Base-by-base conservation (phyloP, 805 yeast genomes). In the Starmerella stellata region DNA sequence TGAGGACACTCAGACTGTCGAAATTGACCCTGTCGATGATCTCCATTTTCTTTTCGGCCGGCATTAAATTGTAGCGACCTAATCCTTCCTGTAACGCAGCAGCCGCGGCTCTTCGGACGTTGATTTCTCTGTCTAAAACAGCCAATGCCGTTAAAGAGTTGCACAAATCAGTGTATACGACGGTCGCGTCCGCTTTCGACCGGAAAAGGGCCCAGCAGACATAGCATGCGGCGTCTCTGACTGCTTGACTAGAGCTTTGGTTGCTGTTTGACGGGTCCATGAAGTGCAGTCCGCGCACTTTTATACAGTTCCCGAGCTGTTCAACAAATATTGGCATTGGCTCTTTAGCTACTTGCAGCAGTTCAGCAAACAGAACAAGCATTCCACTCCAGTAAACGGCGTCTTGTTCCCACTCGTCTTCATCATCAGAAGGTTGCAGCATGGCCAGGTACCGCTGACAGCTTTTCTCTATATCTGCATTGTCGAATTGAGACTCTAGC, bases 41-140 rank as follows among this genome's bases (percentile, higher is more conserved):
- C 14, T 54, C 45, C 13, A 61, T 43, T 3, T 54, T 55, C 4
- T 46, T 37, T 3, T 42, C 45, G 2, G 40, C 37, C 11, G 27
- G 17, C n/a, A 38, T 49, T 72, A 58, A 21, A 64, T 40, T 23
- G 52, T 72, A 75, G 28, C 95, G 60, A 0, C 96, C 96, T 2
- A 81, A 53, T 14, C 78, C 63, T 50, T 85, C 96, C 52, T 85
- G 95, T 5, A 85, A 50, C 0, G 90, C 87, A 1, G 95, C 94
- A 4, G 81, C 64, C 1, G 85, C 75, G 15, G 95, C 85, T 41
- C 92, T 63, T 40, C 95, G 63, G 4, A 83, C 69, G 42, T 74
- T 65, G 16, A 81, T 60, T 39, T 83, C 94, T 18, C 64, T 59
- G 52, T 85, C 96, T 51, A 76, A 75, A 36, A 80, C 63, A 7